A percentile compares a stretch with the other conserved stretches of the same genome.
phyloP scores from a whole-genome alignment of 805 yeast genomes.

The Barnettozyma vustinii region DNA sequence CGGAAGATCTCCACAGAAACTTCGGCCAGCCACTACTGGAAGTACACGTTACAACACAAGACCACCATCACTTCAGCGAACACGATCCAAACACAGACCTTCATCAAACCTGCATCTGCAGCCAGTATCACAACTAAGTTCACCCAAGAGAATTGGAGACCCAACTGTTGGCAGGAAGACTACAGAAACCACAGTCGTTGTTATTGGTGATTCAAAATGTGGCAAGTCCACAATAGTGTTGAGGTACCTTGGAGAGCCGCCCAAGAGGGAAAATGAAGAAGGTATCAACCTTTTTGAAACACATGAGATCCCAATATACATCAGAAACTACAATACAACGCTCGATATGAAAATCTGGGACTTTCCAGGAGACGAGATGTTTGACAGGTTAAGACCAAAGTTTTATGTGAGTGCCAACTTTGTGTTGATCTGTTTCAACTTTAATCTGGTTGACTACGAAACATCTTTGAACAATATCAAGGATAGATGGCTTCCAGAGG shows the following conservation, averaged over 20 bases:
- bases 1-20: background rate
- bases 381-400: constrained; percentile 39
- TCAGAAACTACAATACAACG: constrained; percentile 17
- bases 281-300: constrained; percentile 19
- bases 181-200: constrained; percentile 10
- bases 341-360: constrained; percentile 36
- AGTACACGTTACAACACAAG: background rate
- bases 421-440: constrained; percentile 34
- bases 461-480: constrained; percentile 31
- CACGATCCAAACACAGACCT: background rate
- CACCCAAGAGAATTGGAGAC: background rate
- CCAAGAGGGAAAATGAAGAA: constrained; percentile 9
- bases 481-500: constrained; percentile 40
- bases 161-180: background rate
- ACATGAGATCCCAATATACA: constrained; percentile 15
- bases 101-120: background rate
- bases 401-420: constrained; percentile 36
- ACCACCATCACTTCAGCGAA: background rate
- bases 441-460: constrained; percentile 28
- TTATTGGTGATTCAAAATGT: constrained; percentile 25
- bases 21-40: background rate
- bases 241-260: constrained; percentile 11
- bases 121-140: background rate
- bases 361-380: constrained; percentile 33
- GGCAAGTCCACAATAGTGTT: constrained; percentile 24